Evolutionary conservation across 352 stramenopile genomes (phyloP), one percentile per base, ranked within the genome.

Genomic region (Globisporangium middletonii): DNA sequence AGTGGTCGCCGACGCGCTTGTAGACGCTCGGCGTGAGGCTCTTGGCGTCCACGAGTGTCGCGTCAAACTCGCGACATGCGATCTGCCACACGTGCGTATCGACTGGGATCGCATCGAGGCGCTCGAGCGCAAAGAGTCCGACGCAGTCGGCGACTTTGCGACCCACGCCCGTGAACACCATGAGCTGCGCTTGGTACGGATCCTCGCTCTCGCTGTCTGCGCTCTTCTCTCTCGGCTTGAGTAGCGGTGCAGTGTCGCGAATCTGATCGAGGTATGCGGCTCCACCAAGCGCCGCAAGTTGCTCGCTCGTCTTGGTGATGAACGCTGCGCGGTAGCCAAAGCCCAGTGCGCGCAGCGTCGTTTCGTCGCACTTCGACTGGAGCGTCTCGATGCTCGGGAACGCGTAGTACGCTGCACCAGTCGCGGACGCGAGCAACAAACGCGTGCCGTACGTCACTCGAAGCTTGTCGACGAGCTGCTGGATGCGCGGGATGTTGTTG

Each of bases 401-500:
- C 4, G 89, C 85, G 68, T 95, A 97, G 26, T 97, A 84, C 16
- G 41, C 27, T 15, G 27, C 19, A 48, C 15, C 18, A 7, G 27
- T 59, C 54, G 11, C 84, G 42, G 53, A 38, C 33, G 9, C 6
- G 12, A 12, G 33, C 64, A 79, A 16, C 54, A 97, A 52, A 18
- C 73, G 76, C 53, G 73, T 73, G 12, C 96, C 96, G 75, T 97
- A 99, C 23, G 72, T 78, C 41, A 68, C 57, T 50, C 94, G 76
- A 57, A 99, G 86, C 30, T 86, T 84, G 49, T 88, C 72, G 18
- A 99, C 68, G 85, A 99, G 98, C 35, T 91, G 79, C 41, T 88
- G 88, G 65, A 99, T 99, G 33, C 97, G 74, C 44, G 84, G 67
- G 69, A 99, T 99, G 71, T 99, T 99, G 77, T 99, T 99, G 77